Conservation (phyloP, 1,139 yeast species). For the Candida tropicalis region DNA sequence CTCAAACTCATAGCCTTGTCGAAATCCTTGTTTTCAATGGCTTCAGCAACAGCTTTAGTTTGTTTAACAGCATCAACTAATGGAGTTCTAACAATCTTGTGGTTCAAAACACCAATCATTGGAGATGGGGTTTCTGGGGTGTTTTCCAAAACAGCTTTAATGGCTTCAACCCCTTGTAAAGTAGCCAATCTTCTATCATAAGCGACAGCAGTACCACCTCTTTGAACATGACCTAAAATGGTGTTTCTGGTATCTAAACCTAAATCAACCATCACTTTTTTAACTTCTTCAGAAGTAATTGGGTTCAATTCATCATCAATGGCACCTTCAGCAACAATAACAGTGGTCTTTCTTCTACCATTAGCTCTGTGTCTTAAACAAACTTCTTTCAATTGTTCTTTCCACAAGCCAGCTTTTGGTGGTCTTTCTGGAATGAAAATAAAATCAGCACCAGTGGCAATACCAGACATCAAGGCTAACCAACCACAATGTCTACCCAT, state of each 20-base stretch:
- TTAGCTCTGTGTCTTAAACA: conserved; percentile 75
- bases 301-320: conserved; percentile 81
- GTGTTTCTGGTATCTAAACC: conserved; percentile 95
- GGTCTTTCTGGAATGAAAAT: conserved; percentile 93
- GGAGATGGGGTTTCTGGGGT: conserved; percentile 95
- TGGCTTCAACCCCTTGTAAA: conserved; percentile 96
- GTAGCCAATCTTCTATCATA: conserved; percentile 90
- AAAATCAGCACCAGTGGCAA: conserved; percentile 93
- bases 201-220: conserved; percentile 98
- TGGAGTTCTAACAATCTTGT: conserved; percentile 81
- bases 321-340: conserved; percentile 98
- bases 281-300: conserved; percentile 77
- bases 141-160: conserved; percentile 83
- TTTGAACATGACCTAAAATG: conserved; percentile 94
- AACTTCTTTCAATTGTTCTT: conserved; percentile 70
- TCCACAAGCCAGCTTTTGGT: conserved; percentile 70
- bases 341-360: conserved; percentile 93
- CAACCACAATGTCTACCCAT: conserved; percentile 99
- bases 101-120: conserved; percentile 87
- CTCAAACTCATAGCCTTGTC: conserved; percentile 84
- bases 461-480: conserved; percentile 96
- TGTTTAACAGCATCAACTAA: conserved; percentile 86
- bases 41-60: conserved; percentile 85
- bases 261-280: conserved; percentile 74
- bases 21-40: conserved; percentile 78